Evolutionary conservation across 2,329 filamentous ascomycete genomes (phyloP).

Genomic region (Purpureocillium lavendulum): DNA sequence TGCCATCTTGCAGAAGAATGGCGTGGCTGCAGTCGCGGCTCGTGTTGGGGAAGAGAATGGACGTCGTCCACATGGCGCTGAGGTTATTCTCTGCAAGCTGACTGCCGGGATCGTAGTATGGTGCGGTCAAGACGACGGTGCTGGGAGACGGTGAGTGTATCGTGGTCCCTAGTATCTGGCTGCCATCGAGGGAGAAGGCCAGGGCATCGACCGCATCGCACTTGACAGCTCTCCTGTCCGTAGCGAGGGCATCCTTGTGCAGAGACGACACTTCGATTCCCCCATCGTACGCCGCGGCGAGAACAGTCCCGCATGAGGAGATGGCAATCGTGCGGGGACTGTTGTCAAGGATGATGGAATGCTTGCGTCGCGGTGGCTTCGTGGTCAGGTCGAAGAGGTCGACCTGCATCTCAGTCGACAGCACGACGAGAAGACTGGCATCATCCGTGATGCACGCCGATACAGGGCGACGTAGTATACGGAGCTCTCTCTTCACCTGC

Average conservation of each 20-base stretch:
- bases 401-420: conserved; percentile 75
- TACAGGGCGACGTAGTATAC: conserved; percentile 66
- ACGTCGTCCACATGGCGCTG: conserved; percentile 75
- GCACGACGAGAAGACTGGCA: conserved; percentile 65
- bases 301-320: conserved; percentile 71
- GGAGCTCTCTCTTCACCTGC: conserved; percentile 66
- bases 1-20: conserved; percentile 55
- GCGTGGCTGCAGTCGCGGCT: conserved; percentile 72
- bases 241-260: conserved; percentile 51
- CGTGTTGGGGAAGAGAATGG: conserved; percentile 76
- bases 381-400: conserved; percentile 70
- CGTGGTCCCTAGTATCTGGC: conserved; percentile 70
- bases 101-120: conserved; percentile 67
- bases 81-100: conserved; percentile 58
- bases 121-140: conserved; percentile 70
- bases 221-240: conserved; percentile 67
- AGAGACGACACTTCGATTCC: conserved; percentile 84
- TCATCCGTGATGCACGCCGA: conserved; percentile 74
- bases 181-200: conserved; percentile 69
- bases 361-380: conserved; percentile 59
- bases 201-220: conserved; percentile 68
- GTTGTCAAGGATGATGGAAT: conserved; percentile 70
- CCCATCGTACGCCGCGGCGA: conserved; percentile 78
- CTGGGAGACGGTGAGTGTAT: conserved; percentile 54
- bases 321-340: conserved; percentile 70